These are phyloP conservation scores for Euptelea pleiosperma DNA, from an alignment of 164 flowering plant genomes.

Conservation along the genomic window DNA sequence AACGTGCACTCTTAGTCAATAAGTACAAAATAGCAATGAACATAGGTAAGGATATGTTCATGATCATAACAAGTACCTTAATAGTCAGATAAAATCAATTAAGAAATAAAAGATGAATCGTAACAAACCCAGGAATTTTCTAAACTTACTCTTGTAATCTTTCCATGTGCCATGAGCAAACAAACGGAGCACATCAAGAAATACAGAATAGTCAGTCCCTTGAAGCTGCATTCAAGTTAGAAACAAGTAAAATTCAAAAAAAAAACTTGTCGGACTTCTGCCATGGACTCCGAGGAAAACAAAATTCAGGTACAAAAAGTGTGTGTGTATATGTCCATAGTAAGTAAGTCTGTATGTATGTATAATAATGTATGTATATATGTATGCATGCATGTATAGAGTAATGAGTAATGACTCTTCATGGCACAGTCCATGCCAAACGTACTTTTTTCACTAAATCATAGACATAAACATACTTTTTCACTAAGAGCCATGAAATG, in stretches of 20 bases:
- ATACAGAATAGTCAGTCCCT: slow-evolving; percentile 63
- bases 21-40: too few relatives aligned
- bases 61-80: not conserved
- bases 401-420: too few relatives aligned
- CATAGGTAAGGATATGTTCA: too few relatives aligned
- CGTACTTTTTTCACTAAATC: too few relatives aligned
- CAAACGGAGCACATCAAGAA: slow-evolving; percentile 72
- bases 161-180: slow-evolving; percentile 98
- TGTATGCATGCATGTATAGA: too few relatives aligned
- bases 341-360: too few relatives aligned
- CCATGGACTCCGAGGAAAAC: not conserved
- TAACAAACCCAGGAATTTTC: not conserved
- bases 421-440: too few relatives aligned
- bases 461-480: too few relatives aligned
- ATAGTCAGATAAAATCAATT: not conserved
- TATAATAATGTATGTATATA: too few relatives aligned
- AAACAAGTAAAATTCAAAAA: slow-evolving; percentile 4
- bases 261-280: not conserved
- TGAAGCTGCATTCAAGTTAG: slow-evolving; percentile 55
- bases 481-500: too few relatives aligned
- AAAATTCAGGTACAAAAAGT: not conserved
- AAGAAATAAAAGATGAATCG: not conserved
- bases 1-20: too few relatives aligned
- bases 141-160: slow-evolving; percentile 80
- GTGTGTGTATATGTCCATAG: too few relatives aligned